Base-by-base conservation (phyloP, 148 eudicot species). In the Agrostemma githago region DNA sequence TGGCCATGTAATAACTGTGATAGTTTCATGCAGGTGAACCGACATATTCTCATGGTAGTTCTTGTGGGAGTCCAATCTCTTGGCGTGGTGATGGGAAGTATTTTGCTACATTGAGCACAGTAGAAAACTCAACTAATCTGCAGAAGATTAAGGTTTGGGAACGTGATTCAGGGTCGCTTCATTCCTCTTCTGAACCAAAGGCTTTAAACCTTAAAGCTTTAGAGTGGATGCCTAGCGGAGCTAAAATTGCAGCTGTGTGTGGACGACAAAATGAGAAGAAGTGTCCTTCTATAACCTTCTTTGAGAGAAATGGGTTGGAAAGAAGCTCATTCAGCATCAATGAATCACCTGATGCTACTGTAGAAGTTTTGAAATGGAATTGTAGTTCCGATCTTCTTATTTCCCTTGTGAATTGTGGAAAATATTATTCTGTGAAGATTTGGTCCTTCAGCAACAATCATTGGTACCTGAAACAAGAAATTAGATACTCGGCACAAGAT, bases 11-110 rank as follows among this genome's bases (percentile, higher is more conserved):
- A 20, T 40, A 60, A 70, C 58, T 43, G n/a, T 66, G 16, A 21
- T 77, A 41, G 38, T 83, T 65, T 37, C 54, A 48, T 82, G 71
- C 85, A 92, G 96, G 84, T 78, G 90, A 82, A 76, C 62, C 74
- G 72, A 43, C 76, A 11, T 56, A 72, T 62, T 68, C 76, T 67
- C 34, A 80, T 39, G 54, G 70, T 64, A 67, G 74, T 81, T 74
- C 82, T 43, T 74, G 73, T 42, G 86, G 72, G 74, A 82, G 83
- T 70, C 84, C 86, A n/a, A 80, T 92, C 70, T 85, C 96, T 43
- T 95, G 98, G 97, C 80, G 98, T 71, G 98, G 98, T 77, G 98
- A 95, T 79, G 98, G 97, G 62, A 95, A 89, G 82, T 95, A 80
- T 82, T 85, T 95, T 78, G 96, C 97, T 46, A 88, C 97, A 38